Evolutionary conservation across 108 stramenopile genomes (phyloP).

Genomic region (Cyclotella sp.): DNA sequence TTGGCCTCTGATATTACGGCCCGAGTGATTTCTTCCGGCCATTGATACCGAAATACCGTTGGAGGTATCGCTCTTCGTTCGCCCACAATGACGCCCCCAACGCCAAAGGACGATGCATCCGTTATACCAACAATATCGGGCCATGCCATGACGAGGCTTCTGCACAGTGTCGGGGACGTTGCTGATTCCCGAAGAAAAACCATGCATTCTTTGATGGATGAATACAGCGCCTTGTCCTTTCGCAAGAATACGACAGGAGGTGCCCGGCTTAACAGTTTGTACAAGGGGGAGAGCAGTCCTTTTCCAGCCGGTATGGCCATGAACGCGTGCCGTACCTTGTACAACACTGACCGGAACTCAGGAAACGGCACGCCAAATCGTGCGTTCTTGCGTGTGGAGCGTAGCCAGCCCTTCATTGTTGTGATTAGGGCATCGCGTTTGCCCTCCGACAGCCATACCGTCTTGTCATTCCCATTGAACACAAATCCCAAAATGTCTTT

Average conservation of each 20-base stretch:
- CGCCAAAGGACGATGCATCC: no score
- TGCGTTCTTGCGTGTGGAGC: not conserved
- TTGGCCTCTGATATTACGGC: not conserved
- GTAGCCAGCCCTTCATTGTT: not conserved
- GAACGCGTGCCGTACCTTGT: slow-evolving; percentile 8
- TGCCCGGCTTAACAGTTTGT: not conserved
- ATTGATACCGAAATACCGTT: not conserved
- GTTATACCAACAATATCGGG: no score
- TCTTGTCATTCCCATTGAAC: not conserved
- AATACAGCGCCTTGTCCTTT: no score
- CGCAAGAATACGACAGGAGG: not conserved
- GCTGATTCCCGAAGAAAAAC: not conserved
- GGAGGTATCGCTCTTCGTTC: no score
- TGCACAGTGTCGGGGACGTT: no score
- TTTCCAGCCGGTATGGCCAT: slow-evolving; percentile 3
- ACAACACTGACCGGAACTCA: not conserved
- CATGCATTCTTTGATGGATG: no score
- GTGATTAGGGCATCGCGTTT: not conserved
- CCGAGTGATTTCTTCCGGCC: not conserved
- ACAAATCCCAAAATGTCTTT: not conserved
- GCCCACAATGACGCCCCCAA: no score
- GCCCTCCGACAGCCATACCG: not conserved
- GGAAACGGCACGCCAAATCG: not conserved
- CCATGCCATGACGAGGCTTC: no score
- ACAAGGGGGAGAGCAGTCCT: slow-evolving; percentile 1